phyloP scores from a whole-genome alignment of 495 filamentous ascomycete species.

The Corynascus novoguineensis region DNA sequence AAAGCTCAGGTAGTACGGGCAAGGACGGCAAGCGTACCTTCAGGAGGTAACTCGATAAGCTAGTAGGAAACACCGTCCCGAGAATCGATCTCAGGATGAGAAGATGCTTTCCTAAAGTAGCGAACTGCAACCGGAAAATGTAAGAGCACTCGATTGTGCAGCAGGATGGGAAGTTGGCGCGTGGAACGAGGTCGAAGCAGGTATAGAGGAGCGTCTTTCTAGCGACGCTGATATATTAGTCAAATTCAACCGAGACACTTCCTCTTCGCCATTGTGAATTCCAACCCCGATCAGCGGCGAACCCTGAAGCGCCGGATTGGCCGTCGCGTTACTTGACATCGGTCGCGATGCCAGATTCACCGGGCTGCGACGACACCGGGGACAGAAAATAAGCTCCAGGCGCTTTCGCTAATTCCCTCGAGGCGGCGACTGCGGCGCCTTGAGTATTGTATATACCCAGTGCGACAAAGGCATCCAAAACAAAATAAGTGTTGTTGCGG shows the following conservation, averaged over 20 bases:
- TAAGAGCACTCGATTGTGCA: no score
- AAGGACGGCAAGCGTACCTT: not conserved
- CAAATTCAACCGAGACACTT: not conserved
- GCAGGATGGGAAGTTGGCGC: no score
- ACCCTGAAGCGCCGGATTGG: not conserved
- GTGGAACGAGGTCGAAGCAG: no score
- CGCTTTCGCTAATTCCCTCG: not conserved
- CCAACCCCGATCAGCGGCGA: not conserved
- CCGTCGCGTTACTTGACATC: not conserved
- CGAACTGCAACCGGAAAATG: no score
- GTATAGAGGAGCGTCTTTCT: not conserved
- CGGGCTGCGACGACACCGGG: not conserved
- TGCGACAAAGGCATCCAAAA: not conserved
- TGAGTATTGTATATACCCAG: not conserved
- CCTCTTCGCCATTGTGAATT: not conserved
- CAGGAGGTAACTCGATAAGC: not conserved
- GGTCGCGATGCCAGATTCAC: not conserved
- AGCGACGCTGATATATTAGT: not conserved
- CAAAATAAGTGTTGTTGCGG: not conserved
- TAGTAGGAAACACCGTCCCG: conserved; percentile 20
- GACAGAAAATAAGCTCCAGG: not conserved
- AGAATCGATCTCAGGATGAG: not conserved
- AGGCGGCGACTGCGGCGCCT: not conserved
- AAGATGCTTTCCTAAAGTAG: not conserved
- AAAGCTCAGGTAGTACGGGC: not conserved